phyloP scores from a whole-genome alignment of 2,329 filamentous ascomycete species.

The Penicillium vulpinum region DNA sequence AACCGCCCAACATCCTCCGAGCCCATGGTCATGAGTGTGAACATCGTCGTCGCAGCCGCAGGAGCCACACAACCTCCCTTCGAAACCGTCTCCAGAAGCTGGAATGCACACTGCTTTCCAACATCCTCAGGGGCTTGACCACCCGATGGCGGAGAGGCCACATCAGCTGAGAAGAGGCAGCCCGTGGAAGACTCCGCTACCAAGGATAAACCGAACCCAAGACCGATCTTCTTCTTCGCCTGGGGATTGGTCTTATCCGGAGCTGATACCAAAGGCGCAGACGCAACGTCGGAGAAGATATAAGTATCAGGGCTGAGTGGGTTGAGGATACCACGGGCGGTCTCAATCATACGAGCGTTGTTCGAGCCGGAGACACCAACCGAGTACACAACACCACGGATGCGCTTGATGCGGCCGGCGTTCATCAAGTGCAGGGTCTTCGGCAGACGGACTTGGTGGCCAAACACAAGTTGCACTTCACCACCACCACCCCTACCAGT shows the following conservation, averaged over 20 bases:
- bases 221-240: conserved; percentile 65
- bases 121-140: conserved; percentile 87
- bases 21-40: conserved; percentile 97
- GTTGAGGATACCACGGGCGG: conserved; percentile 83
- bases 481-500: conserved; percentile 80
- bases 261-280: conserved; percentile 62
- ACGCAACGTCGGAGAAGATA: conserved; percentile 70
- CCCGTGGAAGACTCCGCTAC: conserved; percentile 91
- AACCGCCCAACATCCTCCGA: conserved; percentile 91
- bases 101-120: conserved; percentile 82
- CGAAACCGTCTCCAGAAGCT: conserved; percentile 79
- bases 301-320: conserved; percentile 84
- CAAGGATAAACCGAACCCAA: conserved; percentile 87
- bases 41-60: conserved; percentile 69
- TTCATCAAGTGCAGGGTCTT: conserved; percentile 89
- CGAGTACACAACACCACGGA: conserved; percentile 90
- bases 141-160: conserved; percentile 70
- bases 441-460: conserved; percentile 86
- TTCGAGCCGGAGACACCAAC: conserved; percentile 90
- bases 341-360: conserved; percentile 92
- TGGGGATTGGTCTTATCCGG: conserved; percentile 66
- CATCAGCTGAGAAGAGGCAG: conserved; percentile 84
- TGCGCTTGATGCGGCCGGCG: conserved; percentile 80
- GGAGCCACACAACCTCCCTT: conserved; percentile 78
- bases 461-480: conserved; percentile 89